These are phyloP conservation scores for Amauroascus verrucosus DNA, from an alignment of 2,329 filamentous ascomycete species.

Conservation along the genomic window DNA sequence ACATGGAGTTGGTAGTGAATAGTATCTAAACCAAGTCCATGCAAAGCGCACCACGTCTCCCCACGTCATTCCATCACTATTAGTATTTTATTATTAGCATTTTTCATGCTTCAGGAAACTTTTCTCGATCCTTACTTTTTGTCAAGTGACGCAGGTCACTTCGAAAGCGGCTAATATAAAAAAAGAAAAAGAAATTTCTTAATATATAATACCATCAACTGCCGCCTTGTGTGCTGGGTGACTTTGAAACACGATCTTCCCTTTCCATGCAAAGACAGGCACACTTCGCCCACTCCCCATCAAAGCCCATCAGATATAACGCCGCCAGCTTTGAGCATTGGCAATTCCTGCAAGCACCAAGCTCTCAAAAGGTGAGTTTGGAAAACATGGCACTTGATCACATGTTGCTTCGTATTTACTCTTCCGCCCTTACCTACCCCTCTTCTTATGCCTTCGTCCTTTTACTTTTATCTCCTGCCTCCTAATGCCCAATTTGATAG, in stretches of 20 bases:
- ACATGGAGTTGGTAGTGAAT: too few species aligned
- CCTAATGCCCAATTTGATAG: background rate
- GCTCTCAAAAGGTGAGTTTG: background rate
- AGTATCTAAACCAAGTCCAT: background rate
- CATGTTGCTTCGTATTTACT: background rate
- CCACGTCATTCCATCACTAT: constrained; percentile 3
- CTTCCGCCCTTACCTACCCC: background rate
- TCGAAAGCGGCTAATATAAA: background rate
- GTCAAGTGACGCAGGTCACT: constrained; percentile 1
- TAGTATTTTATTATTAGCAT: background rate
- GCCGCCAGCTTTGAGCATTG: background rate
- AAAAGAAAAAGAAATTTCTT: background rate
- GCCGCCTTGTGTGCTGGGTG: background rate
- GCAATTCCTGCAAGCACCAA: background rate
- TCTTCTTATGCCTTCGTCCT: background rate
- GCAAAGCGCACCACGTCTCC: background rate
- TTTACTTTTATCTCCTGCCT: background rate
- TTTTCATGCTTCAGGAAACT: background rate
- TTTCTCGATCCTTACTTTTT: background rate
- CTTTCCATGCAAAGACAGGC: background rate
- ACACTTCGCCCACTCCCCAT: background rate
- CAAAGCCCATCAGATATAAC: background rate
- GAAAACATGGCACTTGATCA: background rate
- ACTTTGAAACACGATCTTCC: background rate
- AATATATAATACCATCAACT: background rate